phyloP scores from a whole-genome alignment of 306 rosid genomes.

The Ceratonia siliqua region DNA sequence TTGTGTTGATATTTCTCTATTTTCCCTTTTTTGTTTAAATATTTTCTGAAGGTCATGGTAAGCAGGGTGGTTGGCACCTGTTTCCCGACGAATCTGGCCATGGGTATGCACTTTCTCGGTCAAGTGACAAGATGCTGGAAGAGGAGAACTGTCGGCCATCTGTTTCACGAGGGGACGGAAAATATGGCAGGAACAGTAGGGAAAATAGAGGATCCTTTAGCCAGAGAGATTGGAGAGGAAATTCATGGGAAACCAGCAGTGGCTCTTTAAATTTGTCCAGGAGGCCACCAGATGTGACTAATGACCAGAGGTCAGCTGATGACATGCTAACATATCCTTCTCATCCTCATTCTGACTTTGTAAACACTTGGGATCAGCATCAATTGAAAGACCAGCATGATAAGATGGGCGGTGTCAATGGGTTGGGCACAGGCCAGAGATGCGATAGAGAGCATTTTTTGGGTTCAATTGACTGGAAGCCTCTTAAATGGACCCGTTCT shows the following conservation, averaged over 20 bases:
- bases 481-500: conserved; percentile 87
- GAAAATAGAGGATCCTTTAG: conserved; percentile 70
- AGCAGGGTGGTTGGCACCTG: conserved; percentile 91
- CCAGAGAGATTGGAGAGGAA: conserved; percentile 74
- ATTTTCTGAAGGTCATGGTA: conserved; percentile 90
- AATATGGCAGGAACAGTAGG: conserved; percentile 66
- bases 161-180: conserved; percentile 70
- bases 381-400: conserved; percentile 73
- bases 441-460: conserved; percentile 64
- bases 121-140: conserved; percentile 69
- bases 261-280: conserved; percentile 54
- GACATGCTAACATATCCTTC: conserved; percentile 53
- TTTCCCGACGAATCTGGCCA: conserved; percentile 82
- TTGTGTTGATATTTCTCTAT: conserved; percentile 48
- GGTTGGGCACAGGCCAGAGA: conserved; percentile 57
- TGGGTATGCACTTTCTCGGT: conserved; percentile 73
- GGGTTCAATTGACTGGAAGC: conserved; percentile 82
- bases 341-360: conserved; percentile 60
- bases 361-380: conserved; percentile 69
- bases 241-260: conserved; percentile 59
- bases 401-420: conserved; percentile 60
- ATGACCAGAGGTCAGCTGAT: conserved; percentile 62
- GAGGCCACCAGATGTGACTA: conserved; percentile 56
- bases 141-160: conserved; percentile 63
- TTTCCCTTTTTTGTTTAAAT: conserved; percentile 36